Base-by-base conservation (phyloP, 1,284 basidiomycete species). In the Anthracocystis setariae region DNA sequence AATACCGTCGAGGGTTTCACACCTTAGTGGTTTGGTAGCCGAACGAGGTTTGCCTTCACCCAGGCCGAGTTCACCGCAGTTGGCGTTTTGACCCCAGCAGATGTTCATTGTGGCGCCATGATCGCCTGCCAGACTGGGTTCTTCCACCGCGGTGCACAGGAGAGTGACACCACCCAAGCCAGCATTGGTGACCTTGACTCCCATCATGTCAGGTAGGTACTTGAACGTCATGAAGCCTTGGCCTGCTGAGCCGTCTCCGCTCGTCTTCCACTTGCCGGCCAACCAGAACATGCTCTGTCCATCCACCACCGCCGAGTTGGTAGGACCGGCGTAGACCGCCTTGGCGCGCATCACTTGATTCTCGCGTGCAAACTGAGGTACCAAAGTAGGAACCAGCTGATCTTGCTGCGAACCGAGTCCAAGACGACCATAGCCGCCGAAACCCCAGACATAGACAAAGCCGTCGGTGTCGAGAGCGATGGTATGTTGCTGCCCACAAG, bases 111-210 rank as follows among this genome's bases (percentile, higher is more conserved):
- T 85, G 17, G 85, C 84, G 8, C 87, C 89, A 40, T 92, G 91
- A 65, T 82, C 56, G 64, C 71, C 50, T n/a, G 27, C 40, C 3
- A 65, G 24, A 5, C 57, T 47, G 0, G 74, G 88, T 29, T 85
- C 84, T 38, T 91, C 89, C 2, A 88, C 87, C 0, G 89, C 88
- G 17, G 91, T 86, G 18, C 90, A 87, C 85, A 92, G 94, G 77
- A 94, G 91, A 0, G 93, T 94, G n/a, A 93, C 92, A 17, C 93
- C 93, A 21, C 94, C 94, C 43, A 89, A 90, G 12, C 88, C 86
- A 0, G 88, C 89, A 15, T 87, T 85, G 33, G 40, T 57, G 18
- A 78, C 63, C 24, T 79, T 76, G 57, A 73, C 59, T 8, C 79
- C 81, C 70, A 77, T 78, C 46, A 82, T 52, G 21, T 79, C 77